A percentile compares a stretch with the other conserved stretches of the same genome.
phyloP scores from a whole-genome alignment of 371 early-diverging fungal species.

The Mortierella sp. region DNA sequence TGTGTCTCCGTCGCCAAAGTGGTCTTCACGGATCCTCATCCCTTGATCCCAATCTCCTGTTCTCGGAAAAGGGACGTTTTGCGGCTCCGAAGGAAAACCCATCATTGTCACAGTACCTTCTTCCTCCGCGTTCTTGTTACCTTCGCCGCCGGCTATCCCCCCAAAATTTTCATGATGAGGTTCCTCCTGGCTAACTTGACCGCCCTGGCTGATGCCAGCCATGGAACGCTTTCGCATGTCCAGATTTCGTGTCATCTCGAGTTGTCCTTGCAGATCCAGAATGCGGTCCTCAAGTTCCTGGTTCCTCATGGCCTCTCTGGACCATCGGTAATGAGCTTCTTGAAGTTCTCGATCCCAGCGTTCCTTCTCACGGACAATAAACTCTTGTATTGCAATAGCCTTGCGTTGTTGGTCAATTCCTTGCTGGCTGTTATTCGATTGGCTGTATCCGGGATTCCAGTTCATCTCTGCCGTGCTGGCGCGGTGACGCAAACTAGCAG shows the following conservation, averaged over 20 bases:
- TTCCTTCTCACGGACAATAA: conserved; percentile 47
- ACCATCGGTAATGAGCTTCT: conserved; percentile 36
- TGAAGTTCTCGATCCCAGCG: conserved; percentile 48
- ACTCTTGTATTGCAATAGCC: conserved; percentile 35
- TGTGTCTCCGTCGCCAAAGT: conserved; percentile 27
- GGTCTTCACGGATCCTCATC: conserved; percentile 14
- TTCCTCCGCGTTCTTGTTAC: background rate
- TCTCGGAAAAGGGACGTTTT: conserved; percentile 15
- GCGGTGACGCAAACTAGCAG: conserved; percentile 6
- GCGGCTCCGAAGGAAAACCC: conserved; percentile 15
- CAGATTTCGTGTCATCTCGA: conserved; percentile 37
- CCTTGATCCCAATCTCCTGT: background rate
- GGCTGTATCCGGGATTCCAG: conserved; percentile 25
- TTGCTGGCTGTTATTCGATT: conserved; percentile 32
- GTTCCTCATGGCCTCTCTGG: conserved; percentile 39
- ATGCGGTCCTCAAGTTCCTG: conserved; percentile 46
- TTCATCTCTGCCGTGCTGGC: background rate
- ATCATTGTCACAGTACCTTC: conserved; percentile 3
- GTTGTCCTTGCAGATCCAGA: conserved; percentile 41
- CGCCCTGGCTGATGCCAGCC: conserved; percentile 3
- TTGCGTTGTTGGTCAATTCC: conserved; percentile 26
- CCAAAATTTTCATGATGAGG: conserved; percentile 2
- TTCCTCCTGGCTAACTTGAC: conserved; percentile 2
- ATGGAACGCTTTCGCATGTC: conserved; percentile 13
- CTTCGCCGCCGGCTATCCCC: background rate